Percentiles rank a stretch among this genome's conserved stretches.
Evolutionary conservation across 306 rosid species (phyloP).

Genomic region (Biancaea sappan): DNA sequence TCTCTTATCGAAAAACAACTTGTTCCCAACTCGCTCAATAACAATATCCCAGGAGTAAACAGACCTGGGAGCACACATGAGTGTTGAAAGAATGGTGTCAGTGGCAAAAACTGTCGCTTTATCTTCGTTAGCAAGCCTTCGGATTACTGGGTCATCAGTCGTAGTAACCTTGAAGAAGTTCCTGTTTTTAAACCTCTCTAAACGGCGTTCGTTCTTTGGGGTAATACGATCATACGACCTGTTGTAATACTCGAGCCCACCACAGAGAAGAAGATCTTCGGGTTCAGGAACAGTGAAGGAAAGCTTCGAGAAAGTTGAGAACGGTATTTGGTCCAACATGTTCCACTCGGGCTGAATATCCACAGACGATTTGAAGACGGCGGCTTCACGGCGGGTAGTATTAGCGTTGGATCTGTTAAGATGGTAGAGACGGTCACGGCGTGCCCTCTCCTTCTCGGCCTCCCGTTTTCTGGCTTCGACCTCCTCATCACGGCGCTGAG

Average conservation of each 20-base stretch:
- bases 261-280: constrained; percentile 77
- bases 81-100: constrained; percentile 73
- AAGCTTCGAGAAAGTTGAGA: constrained; percentile 85
- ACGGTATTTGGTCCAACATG: constrained; percentile 90
- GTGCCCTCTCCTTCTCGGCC: constrained; percentile 86
- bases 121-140: constrained; percentile 82
- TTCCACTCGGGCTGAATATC: constrained; percentile 96
- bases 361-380: constrained; percentile 78
- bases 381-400: constrained; percentile 71
- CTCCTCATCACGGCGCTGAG: constrained; percentile 90
- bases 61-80: constrained; percentile 89
- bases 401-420: constrained; percentile 71
- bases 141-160: constrained; percentile 82
- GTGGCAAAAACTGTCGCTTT: constrained; percentile 85
- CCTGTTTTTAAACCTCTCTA: constrained; percentile 77
- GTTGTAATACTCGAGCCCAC: constrained; percentile 77
- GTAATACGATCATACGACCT: constrained; percentile 68
- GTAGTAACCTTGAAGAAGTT: constrained; percentile 90
- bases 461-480: constrained; percentile 83
- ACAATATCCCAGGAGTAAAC: constrained; percentile 94
- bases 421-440: constrained; percentile 79
- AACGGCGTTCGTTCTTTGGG: constrained; percentile 79
- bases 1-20: constrained; percentile 79
- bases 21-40: constrained; percentile 88
- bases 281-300: constrained; percentile 85